phyloP scores from a whole-genome alignment of 2,329 filamentous ascomycete genomes.

The Diplodia scrobiculata region DNA sequence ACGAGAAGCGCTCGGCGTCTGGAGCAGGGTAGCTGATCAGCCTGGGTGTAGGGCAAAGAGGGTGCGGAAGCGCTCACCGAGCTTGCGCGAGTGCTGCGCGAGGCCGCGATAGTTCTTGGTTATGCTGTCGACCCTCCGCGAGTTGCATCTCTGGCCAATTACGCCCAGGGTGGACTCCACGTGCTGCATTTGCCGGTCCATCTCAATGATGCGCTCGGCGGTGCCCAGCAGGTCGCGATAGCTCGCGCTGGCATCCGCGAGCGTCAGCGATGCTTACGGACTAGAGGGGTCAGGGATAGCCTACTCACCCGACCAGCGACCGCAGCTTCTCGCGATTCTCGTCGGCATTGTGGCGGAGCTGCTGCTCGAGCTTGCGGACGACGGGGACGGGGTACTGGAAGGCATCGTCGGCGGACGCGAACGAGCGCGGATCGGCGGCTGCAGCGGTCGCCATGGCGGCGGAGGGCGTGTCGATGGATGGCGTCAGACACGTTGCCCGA shows the following conservation, averaged over 20 bases:
- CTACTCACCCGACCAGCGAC: constrained; percentile 63
- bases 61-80: constrained; percentile 40
- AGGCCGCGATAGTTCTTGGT: constrained; percentile 58
- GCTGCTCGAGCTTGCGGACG: constrained; percentile 64
- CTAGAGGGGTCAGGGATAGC: not conserved
- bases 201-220: constrained; percentile 88
- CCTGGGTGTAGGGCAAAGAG: not conserved
- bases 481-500: constrained; percentile 23
- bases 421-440: constrained; percentile 58
- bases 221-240: constrained; percentile 91
- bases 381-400: constrained; percentile 66
- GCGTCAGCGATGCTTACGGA: not conserved
- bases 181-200: constrained; percentile 75
- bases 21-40: constrained; percentile 19
- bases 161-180: constrained; percentile 71
- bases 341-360: constrained; percentile 63
- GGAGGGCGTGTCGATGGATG: not conserved
- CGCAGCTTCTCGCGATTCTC: constrained; percentile 68
- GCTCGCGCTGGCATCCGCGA: constrained; percentile 53
- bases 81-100: constrained; percentile 49
- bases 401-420: constrained; percentile 67
- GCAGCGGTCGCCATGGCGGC: constrained; percentile 52
- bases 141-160: constrained; percentile 77
- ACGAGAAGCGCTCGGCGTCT: constrained; percentile 51
- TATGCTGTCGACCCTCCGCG: constrained; percentile 68